Percentiles rank a stretch among this genome's conserved stretches.
These are phyloP conservation scores for Hypomyces rosellus DNA, from an alignment of 2,329 filamentous ascomycete genomes.

Conservation along the genomic window DNA sequence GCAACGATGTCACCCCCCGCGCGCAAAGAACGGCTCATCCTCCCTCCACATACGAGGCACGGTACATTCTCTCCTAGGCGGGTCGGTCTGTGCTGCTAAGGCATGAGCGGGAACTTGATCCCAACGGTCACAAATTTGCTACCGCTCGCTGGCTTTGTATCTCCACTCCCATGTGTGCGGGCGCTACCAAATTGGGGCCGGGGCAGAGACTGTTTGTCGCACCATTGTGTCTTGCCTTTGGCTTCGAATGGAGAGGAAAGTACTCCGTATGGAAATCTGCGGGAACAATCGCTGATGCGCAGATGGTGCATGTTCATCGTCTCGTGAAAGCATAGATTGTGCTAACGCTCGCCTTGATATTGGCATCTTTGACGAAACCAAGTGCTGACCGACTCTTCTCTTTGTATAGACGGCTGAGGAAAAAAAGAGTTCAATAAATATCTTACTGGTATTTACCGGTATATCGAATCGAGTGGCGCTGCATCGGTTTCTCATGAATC, in stretches of 20 bases:
- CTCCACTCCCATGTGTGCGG: constrained; percentile 7
- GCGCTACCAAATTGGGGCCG: constrained; percentile 4
- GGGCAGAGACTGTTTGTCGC: neutral
- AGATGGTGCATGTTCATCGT: no score
- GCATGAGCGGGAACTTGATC: neutral
- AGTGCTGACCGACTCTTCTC: no score
- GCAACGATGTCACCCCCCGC: neutral
- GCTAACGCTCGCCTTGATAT: no score
- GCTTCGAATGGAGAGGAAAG: neutral
- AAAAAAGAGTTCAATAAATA: no score
- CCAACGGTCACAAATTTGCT: neutral
- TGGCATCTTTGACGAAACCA: no score
- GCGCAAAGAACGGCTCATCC: neutral
- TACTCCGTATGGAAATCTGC: neutral
- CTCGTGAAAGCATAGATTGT: no score
- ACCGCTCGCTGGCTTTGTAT: neutral
- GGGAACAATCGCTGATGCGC: neutral
- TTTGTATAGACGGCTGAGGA: no score
- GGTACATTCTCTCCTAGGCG: no score
- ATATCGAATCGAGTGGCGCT: no score
- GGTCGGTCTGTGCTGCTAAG: neutral
- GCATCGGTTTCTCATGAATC: no score
- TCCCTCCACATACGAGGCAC: no score
- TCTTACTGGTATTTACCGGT: no score
- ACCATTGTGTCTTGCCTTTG: constrained; percentile 6